Conservation (phyloP, 2,329 filamentous ascomycete species). For the Clonostachys rosea region DNA sequence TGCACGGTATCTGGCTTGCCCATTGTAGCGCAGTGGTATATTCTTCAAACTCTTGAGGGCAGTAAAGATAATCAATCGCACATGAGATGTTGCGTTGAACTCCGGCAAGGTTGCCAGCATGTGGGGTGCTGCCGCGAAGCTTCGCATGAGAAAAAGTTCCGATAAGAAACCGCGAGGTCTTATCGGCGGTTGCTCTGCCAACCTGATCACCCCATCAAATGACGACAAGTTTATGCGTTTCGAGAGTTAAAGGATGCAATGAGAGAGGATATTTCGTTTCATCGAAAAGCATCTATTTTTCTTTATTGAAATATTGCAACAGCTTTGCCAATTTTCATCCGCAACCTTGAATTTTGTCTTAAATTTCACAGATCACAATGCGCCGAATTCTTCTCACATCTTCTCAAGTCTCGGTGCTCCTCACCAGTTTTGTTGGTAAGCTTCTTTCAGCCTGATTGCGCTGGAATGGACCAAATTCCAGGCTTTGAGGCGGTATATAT, state of each 20-base stretch:
- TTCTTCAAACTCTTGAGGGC: no score
- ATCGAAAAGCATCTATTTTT: no score
- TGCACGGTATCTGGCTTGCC: slow-evolving; percentile 51
- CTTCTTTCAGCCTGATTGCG: slow-evolving; percentile 5
- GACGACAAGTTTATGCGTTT: no score
- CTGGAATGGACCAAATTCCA: slow-evolving; percentile 1
- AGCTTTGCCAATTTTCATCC: background rate
- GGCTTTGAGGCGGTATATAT: background rate
- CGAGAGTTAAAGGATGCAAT: no score
- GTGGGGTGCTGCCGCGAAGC: no score
- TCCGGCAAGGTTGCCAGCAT: no score
- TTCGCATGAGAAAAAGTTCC: no score
- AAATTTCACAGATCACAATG: slow-evolving; percentile 13
- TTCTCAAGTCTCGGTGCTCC: slow-evolving; percentile 64
- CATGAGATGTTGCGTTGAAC: no score
- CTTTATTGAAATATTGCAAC: no score
- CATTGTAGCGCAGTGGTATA: slow-evolving; percentile 9
- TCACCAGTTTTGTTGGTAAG: slow-evolving; percentile 61
- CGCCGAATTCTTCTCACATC: slow-evolving; percentile 57
- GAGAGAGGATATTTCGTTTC: no score
- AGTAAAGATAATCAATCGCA: no score
- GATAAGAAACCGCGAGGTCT: no score
- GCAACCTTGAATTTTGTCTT: background rate
- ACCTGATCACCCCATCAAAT: background rate
- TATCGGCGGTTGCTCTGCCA: slow-evolving; percentile 32